Base-by-base conservation (phyloP, 805 yeast genomes). In the Alloascoidea africana region DNA sequence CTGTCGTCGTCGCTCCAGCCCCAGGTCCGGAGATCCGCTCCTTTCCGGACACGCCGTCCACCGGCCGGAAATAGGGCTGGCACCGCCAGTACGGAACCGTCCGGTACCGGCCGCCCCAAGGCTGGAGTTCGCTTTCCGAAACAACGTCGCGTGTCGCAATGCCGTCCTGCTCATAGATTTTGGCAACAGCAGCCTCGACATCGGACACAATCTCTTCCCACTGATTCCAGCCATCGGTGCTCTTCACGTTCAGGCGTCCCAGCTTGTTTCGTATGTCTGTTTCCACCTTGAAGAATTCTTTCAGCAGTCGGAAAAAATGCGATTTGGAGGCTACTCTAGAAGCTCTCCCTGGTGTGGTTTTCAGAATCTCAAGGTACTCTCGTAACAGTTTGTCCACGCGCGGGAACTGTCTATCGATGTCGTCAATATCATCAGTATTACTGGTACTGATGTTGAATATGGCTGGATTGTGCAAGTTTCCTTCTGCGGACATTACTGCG, bases 401-500 rank as follows among this genome's bases (percentile, higher is more conserved):
- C 11, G 96, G 94, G 50, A 74, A 86, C 40, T 73, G 79, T 45
- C 60, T 73, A 15, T 82, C 85, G 18, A 56, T 55, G 38, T 77
- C 72, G 5, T 64, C 58, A 2, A 58, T 49, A 35, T 58, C 54
- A 6, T 27, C 14, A 4, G 11, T 13, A 3, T 34, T 16, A 8
- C 39, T 39, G 14, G 42, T 39, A 16, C 30, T 38, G n/a, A 38
- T 2, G 69, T 58, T 52, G 54, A 91, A 89, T 1, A 87, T 74
- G 4, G 94, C 96, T 0, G 99, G 99, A 49, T 91, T 91, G 58
- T 77, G 82, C 27, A 91, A 61, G 51, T 86, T 86, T 1, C 96
- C 96, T 56, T 91, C 99, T 1, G 98, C 98, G 33, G 93, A 77
- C 98, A 91, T 91, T 14, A 91, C 91, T 0, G 86, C 95, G 58